Evolutionary conservation across 2,329 filamentous ascomycete species (phyloP), one percentile per base, ranked within the genome.

Genomic region (Akanthomyces dipterigenus): DNA sequence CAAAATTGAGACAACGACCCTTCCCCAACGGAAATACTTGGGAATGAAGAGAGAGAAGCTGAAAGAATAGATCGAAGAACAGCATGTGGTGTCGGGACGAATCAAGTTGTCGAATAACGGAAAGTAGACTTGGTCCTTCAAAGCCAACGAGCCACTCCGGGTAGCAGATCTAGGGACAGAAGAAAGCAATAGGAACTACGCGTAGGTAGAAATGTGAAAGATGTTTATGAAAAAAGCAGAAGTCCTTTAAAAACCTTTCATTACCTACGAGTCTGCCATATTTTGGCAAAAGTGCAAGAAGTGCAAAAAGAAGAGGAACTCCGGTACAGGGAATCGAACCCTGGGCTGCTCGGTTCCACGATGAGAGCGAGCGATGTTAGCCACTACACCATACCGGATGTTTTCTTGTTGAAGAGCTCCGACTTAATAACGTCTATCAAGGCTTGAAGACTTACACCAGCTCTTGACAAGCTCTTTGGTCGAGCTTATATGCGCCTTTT

Each of bases 291-390:
- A 1, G 28, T 34, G n/a, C 5, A 12, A 20, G 16, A 20, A 1
- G 28, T 34, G 18, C 26, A 58, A 46, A 63, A 57, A 60, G 22
- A 57, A 53, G 51, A 56, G 11, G 11, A 18, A 59, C 69, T 71
- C 70, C 70, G 70, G 67, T 70, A 71, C 69, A 64, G 70, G 70
- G 69, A 71, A 72, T 72, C 70, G 70, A 72, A 72, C 70, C 70
- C 70, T 65, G 70, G 69, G 70, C 70, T 71, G 69, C 70, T 71
- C 70, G 70, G 70, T 34, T 60, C 55, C 1, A 46, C n/a, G 26
- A 49, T 72, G 70, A 72, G 70, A 72, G 70, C 69, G 70, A 71
- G 69, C 70, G 70, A 72, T 72, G 70, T 71, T 72, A 71, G 70
- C 70, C 70, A 71, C 70, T 72, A 72, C 70, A 72, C 70, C 70